Percentiles rank a stretch among this genome's conserved stretches.
These are phyloP conservation scores for Candida manassasensis DNA, from an alignment of 805 yeast species.

Conservation along the genomic window DNA sequence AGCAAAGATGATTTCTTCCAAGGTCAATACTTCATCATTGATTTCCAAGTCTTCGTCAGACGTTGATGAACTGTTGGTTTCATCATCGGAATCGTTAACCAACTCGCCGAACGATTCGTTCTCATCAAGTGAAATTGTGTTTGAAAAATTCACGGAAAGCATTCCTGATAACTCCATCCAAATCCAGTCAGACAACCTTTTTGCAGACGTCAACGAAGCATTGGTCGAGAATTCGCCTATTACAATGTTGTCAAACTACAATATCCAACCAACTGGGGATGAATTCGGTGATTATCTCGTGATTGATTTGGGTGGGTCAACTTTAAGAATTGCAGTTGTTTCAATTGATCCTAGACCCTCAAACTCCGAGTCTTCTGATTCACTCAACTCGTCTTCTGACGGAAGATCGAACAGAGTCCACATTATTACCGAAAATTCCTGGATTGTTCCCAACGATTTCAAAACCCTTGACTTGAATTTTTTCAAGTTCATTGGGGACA, in stretches of 20 bases:
- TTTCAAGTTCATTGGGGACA: slow-evolving; percentile 38
- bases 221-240: slow-evolving; percentile 21
- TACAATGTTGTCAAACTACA: slow-evolving; percentile 38
- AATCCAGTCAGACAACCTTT: slow-evolving; percentile 16
- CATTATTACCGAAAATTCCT: slow-evolving; percentile 27
- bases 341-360: slow-evolving; percentile 16
- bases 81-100: background rate
- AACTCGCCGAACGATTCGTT: background rate
- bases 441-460: slow-evolving; percentile 34
- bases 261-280: slow-evolving; percentile 34
- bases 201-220: slow-evolving; percentile 26
- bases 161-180: slow-evolving; percentile 4
- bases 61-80: background rate
- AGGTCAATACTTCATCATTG: background rate
- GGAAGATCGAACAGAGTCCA: slow-evolving; percentile 19
- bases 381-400: slow-evolving; percentile 3
- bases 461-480: slow-evolving; percentile 40
- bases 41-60: background rate
- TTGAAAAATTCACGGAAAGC: background rate
- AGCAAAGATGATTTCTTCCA: background rate
- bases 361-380: background rate
- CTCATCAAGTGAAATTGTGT: background rate
- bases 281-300: slow-evolving; percentile 38
- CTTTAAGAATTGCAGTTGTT: slow-evolving; percentile 41
- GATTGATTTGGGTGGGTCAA: slow-evolving; percentile 57